phyloP scores from a whole-genome alignment of 108 stramenopile species.

The Conticribra weissflogii region DNA sequence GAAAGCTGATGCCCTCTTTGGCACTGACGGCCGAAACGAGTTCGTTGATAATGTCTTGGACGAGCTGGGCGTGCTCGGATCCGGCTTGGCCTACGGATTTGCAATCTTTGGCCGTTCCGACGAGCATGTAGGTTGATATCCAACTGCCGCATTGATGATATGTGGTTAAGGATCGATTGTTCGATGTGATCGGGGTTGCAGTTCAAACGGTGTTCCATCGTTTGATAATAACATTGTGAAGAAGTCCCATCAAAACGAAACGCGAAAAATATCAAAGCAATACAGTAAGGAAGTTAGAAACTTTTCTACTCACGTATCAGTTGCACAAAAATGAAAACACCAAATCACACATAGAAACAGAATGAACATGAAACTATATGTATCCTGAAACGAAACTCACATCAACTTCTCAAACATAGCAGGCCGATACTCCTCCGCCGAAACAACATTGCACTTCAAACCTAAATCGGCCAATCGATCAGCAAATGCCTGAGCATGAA shows the following conservation, averaged over 20 bases:
- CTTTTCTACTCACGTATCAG: too few relatives aligned
- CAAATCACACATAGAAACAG: too few relatives aligned
- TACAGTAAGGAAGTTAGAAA: neutral
- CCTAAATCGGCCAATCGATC: conserved; percentile 70
- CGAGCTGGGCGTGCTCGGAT: conserved; percentile 63
- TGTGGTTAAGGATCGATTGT: too few relatives aligned
- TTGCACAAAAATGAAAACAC: too few relatives aligned
- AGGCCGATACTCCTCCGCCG: conserved; percentile 60
- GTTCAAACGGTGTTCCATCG: too few relatives aligned
- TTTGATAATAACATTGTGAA: too few relatives aligned
- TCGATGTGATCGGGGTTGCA: too few relatives aligned
- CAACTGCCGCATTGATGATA: too few relatives aligned
- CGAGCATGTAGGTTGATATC: conserved; percentile 92
- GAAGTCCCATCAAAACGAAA: neutral
- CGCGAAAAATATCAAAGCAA: neutral
- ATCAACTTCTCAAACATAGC: conserved; percentile 95
- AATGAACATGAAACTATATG: neutral
- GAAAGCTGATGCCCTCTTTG: conserved; percentile 68
- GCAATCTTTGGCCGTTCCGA: conserved; percentile 84
- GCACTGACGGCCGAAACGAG: conserved; percentile 58
- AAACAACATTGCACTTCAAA: conserved; percentile 82
- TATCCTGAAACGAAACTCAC: conserved; percentile 35
- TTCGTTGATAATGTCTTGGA: conserved; percentile 69
- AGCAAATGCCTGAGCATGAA: conserved; percentile 80
- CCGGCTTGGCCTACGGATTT: conserved; percentile 77